Conservation (phyloP, 768 basidiomycete genomes). For the Mycena haematopus region DNA sequence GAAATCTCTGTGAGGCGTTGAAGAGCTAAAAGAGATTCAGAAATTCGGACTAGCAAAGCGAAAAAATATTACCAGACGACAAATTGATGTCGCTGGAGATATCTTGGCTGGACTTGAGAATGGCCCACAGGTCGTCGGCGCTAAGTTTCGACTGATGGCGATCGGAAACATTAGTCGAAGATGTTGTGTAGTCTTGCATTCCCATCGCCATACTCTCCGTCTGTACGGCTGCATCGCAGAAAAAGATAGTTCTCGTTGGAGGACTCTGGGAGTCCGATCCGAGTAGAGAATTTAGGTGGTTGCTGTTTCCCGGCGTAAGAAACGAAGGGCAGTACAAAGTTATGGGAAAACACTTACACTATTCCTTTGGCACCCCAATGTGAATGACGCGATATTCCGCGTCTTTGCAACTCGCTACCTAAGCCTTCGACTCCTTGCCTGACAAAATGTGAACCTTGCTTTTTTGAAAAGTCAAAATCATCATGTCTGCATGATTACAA, state of each 20-base stretch:
- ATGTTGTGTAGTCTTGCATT: conserved; percentile 37
- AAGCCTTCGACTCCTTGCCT: conserved; percentile 69
- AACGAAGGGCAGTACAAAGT: not conserved
- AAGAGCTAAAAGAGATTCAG: conserved; percentile 48
- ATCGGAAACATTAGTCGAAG: conserved; percentile 45
- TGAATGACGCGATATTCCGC: conserved; percentile 67
- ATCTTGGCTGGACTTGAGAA: conserved; percentile 77
- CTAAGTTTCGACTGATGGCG: conserved; percentile 64
- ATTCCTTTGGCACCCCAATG: conserved; percentile 81
- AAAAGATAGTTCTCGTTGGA: conserved; percentile 61
- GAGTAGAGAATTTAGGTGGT: conserved; percentile 54
- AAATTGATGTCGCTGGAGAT: conserved; percentile 78
- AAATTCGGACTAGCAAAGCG: not conserved
- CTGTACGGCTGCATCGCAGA: conserved; percentile 68
- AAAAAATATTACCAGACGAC: conserved; percentile 53
- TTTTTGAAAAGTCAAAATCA: conserved; percentile 17
- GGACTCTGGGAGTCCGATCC: conserved; percentile 54
- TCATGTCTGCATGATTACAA: not conserved
- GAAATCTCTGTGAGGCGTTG: conserved; percentile 77
- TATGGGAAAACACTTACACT: conserved; percentile 47
- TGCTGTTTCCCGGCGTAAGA: conserved; percentile 39
- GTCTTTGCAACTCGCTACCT: conserved; percentile 69
- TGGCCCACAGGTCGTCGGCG: conserved; percentile 68
- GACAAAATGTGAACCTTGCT: conserved; percentile 78
- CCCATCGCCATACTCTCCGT: conserved; percentile 50